Base-by-base conservation (phyloP, 495 filamentous ascomycete species). In the Neurospora tetraspora region DNA sequence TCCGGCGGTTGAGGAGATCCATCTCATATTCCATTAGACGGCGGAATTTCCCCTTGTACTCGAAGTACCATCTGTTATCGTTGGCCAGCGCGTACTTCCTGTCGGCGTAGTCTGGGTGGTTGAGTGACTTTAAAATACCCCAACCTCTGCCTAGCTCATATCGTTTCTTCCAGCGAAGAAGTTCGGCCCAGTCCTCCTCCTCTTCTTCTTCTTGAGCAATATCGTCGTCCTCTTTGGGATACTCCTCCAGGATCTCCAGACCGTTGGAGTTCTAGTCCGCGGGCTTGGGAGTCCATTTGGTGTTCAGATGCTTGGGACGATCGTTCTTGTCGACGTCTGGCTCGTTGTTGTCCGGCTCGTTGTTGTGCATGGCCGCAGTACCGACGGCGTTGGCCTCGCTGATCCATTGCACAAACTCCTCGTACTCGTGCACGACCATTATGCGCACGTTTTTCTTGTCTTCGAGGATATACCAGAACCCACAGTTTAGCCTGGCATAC, bases 341-440 rank as follows among this genome's bases (percentile, higher is more conserved):
- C 0, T 3, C 4, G 2, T 9, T 45, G 7, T 8, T 16, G 3
- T 42, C 39, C 14, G 20, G 20, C 1, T 20, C 18, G 0, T 47
- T 53, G 1, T 20, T 8, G 0, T 11, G 45, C 0, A 5, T 47
- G 2, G 16, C 16, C 6, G 7, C 2, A 9, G 40, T 8, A 9
- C 16, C 42, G 42, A 7, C 0, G 0, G 6, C 1, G 18, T 9
- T 4, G 18, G 0, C 2, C 14, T 43, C 40, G 6, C 7, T 5
- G 0, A 59, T 31, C 47, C 47, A 59, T 6, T 59, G 5, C 0
- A 31, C 4, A 1, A 59, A 59, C 0, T 27, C 20, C 0, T 59
- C 0, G 5, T 59, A 59, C 11, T 59, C 47, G 10, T 27, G 10
- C 5, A 14, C 20, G 2, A 27, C 47, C 47, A 59, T 59, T 23